Evolutionary conservation across 1,139 yeast species (phyloP).

Genomic region (Zhuliangozyma parablackwelliae): DNA sequence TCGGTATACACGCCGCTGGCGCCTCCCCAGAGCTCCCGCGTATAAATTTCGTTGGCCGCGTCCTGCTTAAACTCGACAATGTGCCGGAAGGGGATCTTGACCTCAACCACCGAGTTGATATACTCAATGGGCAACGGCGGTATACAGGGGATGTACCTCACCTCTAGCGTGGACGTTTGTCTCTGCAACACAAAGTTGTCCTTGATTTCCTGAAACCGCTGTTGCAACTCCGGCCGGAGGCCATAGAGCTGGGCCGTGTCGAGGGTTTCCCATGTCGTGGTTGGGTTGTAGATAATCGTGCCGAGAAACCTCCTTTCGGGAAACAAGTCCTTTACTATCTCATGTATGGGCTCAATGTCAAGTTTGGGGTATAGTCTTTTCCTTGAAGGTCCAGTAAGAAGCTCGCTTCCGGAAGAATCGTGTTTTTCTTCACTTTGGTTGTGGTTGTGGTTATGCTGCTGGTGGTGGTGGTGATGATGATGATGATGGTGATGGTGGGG

Average conservation of each 20-base stretch:
- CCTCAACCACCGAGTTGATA: constrained; percentile 58
- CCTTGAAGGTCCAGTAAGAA: background rate
- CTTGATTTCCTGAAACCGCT: constrained; percentile 27
- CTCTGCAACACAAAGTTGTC: constrained; percentile 17
- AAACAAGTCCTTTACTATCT: constrained; percentile 39
- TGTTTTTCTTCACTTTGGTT: constrained; percentile 1
- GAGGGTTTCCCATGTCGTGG: constrained; percentile 43
- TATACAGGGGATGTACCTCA: constrained; percentile 34
- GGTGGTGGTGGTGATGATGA: background rate
- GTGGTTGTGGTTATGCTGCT: background rate
- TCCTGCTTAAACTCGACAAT: constrained; percentile 25
- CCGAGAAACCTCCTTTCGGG: constrained; percentile 55
- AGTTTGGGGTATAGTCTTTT: constrained; percentile 21
- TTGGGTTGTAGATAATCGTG: constrained; percentile 55
- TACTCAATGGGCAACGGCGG: constrained; percentile 50
- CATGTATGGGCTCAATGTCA: constrained; percentile 41
- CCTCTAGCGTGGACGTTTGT: background rate
- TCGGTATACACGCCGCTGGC: constrained; percentile 76
- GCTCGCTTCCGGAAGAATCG: background rate
- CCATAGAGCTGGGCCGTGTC: constrained; percentile 37
- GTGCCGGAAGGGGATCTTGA: constrained; percentile 54
- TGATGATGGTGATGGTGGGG: constrained; percentile 1
- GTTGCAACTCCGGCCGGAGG: constrained; percentile 30
- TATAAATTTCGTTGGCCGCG: constrained; percentile 43
- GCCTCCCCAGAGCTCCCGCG: constrained; percentile 86